A percentile compares a stretch with the other conserved stretches of the same genome.
Evolutionary conservation across 306 rosid genomes (phyloP).

Genomic region (Acacia melanoxylon): DNA sequence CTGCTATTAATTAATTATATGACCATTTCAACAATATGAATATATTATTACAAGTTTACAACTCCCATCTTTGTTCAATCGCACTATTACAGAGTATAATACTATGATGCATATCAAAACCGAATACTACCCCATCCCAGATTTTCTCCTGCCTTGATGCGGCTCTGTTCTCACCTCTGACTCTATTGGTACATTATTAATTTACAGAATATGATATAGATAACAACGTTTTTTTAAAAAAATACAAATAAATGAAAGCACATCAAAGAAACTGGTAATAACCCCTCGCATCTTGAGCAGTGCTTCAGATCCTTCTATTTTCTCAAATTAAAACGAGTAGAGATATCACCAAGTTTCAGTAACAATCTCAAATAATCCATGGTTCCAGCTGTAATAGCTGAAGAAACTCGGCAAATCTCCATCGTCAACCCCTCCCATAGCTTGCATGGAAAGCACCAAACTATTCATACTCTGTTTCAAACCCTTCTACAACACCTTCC

Average conservation of each 20-base stretch:
- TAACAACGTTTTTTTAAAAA: neutral
- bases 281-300: constrained; percentile 31
- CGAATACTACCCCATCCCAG: constrained; percentile 2
- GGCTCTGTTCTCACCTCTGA: constrained; percentile 1
- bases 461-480: constrained; percentile 19
- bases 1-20: neutral
- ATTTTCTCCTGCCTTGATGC: neutral
- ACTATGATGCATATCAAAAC: neutral
- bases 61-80: neutral
- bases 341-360: constrained; percentile 44
- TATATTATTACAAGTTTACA: neutral
- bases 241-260: neutral
- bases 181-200: neutral
- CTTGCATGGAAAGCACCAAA: constrained; percentile 42
- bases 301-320: constrained; percentile 28
- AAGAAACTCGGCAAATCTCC: constrained; percentile 32
- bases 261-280: constrained; percentile 29
- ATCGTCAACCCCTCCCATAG: constrained; percentile 20
- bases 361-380: constrained; percentile 37
- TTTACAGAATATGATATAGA: constrained; percentile 35
- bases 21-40: neutral
- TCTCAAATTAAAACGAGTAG: constrained; percentile 30
- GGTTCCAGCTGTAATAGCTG: constrained; percentile 37
- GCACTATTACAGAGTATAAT: neutral
- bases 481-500: constrained; percentile 63